These are phyloP conservation scores for Chaetomiaceae sp. DNA, from an alignment of 2,329 filamentous ascomycete genomes.

Conservation along the genomic window DNA sequence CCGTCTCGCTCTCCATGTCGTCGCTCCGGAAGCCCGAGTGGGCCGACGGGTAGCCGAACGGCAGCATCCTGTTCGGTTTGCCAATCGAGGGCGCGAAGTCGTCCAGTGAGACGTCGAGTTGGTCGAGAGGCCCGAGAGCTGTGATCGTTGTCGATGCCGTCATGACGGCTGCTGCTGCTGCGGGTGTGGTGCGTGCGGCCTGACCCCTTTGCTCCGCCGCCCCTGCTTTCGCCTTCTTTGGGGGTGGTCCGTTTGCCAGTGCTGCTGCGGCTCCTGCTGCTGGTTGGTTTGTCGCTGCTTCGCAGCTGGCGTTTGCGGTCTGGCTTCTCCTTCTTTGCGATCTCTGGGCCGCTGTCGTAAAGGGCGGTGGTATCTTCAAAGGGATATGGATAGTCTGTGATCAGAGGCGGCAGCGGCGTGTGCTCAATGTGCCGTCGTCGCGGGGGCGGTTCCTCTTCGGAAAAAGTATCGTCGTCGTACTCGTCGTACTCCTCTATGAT, in stretches of 20 bases:
- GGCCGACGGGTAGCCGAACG: slow-evolving; percentile 39
- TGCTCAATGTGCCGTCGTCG: slow-evolving; percentile 18
- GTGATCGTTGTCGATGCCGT: slow-evolving; percentile 24
- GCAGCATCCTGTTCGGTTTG: slow-evolving; percentile 25
- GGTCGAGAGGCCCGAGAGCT: slow-evolving; percentile 26
- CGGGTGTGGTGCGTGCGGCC: no score
- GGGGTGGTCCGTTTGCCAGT: slow-evolving; percentile 10
- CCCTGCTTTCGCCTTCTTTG: slow-evolving; percentile 5
- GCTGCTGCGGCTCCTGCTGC: slow-evolving; percentile 15
- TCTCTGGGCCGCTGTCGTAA: slow-evolving; percentile 1
- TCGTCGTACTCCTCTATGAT: slow-evolving; percentile 16
- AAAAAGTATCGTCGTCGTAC: slow-evolving; percentile 12
- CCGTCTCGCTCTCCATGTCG: slow-evolving; percentile 34
- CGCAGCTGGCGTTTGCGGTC: slow-evolving; percentile 8
- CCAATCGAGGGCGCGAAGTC: slow-evolving; percentile 47
- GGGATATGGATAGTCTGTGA: slow-evolving; percentile 17
- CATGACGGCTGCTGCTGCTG: slow-evolving; percentile 20
- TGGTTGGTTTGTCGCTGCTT: slow-evolving; percentile 8
- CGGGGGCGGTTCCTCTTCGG: slow-evolving; percentile 12
- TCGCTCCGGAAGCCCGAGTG: slow-evolving; percentile 41
- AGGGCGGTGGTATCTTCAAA: slow-evolving; percentile 17
- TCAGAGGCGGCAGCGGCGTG: slow-evolving; percentile 20
- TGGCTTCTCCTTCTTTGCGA: slow-evolving; percentile 6
- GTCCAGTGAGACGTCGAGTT: slow-evolving; percentile 47
- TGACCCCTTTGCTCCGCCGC: slow-evolving; percentile 6